Conservation (phyloP, 805 yeast species). For the Lipomyces kockii region DNA sequence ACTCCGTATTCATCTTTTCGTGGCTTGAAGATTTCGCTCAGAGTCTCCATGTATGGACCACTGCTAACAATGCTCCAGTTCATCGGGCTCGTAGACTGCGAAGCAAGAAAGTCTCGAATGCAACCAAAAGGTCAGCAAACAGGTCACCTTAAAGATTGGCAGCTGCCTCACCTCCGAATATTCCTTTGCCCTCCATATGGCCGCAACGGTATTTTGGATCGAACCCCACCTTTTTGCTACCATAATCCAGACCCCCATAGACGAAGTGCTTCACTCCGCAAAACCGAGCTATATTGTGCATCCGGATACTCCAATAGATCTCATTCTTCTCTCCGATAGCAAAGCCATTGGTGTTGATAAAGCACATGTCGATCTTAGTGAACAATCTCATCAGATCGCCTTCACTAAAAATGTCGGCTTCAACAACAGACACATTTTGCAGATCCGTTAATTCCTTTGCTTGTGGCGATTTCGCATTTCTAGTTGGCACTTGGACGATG, state of each 20-base stretch:
- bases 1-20: not conserved
- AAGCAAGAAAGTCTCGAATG: not conserved
- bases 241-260: not conserved
- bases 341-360: not conserved
- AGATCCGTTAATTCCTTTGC: not conserved
- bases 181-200: not conserved
- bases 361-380: not conserved
- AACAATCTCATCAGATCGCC: not conserved
- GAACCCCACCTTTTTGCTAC: not conserved
- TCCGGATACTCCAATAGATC: slow-evolving; percentile 2
- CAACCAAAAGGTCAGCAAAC: not conserved
- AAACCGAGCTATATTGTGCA: not conserved
- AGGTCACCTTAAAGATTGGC: not conserved
- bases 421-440: not conserved
- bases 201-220: slow-evolving; percentile 2
- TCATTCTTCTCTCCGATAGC: slow-evolving; percentile 2
- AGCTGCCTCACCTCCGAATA: not conserved
- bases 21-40: not conserved
- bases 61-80: not conserved
- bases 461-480: not conserved
- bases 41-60: slow-evolving; percentile 1
- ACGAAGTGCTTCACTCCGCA: slow-evolving; percentile 1
- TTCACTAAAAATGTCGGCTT: not conserved
- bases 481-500: not conserved
- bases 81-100: slow-evolving; percentile 1